Evolutionary conservation across 805 yeast species (phyloP), one percentile per base, ranked within the genome.

Genomic region (Myxozyma lipomycoides): DNA sequence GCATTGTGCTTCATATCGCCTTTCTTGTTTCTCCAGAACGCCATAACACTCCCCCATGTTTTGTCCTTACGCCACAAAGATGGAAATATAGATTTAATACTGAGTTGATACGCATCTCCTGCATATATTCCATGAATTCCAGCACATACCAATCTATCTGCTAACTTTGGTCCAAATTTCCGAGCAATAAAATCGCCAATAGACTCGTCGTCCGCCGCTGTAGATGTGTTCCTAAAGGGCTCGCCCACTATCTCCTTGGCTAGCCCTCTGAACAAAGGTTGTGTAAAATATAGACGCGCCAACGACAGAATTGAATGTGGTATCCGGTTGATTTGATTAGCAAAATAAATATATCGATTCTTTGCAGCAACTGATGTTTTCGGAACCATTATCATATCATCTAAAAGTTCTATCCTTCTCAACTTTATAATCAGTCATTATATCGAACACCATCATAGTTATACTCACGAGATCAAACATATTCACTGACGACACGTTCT

Each of bases 101-200:
- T 85, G 43, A 91, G 67, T 49, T 77, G 71, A 4, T 73, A 62
- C 1, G 81, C 74, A 66, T 90, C 95, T n/a, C 87, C 93, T 1
- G 95, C 96, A 66, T 89, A 91, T 1, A 93, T 81, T 0, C 98
- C 98, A 62, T 89, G 88, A 64, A 84, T 73, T 3, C 89, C 69
- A 0, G 96, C 98, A 67, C 95, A 85, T 19, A 85, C 68, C 12
- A 91, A 68, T 45, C 86, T 82, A 6, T 73, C 70, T 3, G 83
- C 67, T 9, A 69, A 47, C 1, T 63, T 62, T 6, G 72, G 71
- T 2, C 90, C 90, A 64, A 89, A 83, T 53, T 96, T 69, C 56
- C 97, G 71, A 1, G 70, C 63, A 32, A 90, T 64, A 61, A 88
- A 87, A 2, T 76, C 70, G 40, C 78, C 82, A 1, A 91, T 81